phyloP scores from a whole-genome alignment of 208 protist species.

The Leishmania tropica region DNA sequence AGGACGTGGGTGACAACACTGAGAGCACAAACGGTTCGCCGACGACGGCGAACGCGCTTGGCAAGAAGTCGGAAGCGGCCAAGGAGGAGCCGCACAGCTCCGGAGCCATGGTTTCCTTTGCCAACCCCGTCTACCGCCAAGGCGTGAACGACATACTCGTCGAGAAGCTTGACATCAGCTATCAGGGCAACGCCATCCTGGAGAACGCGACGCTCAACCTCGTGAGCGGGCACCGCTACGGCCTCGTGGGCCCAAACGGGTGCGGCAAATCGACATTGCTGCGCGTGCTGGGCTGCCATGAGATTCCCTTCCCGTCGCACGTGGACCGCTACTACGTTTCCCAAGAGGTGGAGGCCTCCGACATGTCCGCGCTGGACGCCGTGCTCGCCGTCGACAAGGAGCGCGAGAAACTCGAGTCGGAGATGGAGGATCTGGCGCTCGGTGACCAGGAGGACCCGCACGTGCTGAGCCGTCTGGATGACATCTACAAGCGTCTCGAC shows the following conservation, averaged over 20 bases:
- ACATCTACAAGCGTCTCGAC: constrained; percentile 94
- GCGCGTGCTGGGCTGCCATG: constrained; percentile 78
- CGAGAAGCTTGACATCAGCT: constrained; percentile 89
- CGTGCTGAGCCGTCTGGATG: constrained; percentile 75
- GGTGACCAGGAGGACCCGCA: constrained; percentile 81
- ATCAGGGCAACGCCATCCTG: constrained; percentile 81
- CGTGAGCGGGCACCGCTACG: constrained; percentile 83
- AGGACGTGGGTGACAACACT: constrained; percentile 26
- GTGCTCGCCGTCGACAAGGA: constrained; percentile 88
- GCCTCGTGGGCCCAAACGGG: constrained; percentile 91
- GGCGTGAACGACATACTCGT: constrained; percentile 90
- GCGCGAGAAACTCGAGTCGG: constrained; percentile 70
- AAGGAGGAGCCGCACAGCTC: constrained; percentile 47
- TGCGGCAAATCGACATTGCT: constrained; percentile 95
- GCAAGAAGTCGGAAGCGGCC: constrained; percentile 2
- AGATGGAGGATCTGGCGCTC: constrained; percentile 85
- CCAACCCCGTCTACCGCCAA: constrained; percentile 79
- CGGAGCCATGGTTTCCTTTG: constrained; percentile 86
- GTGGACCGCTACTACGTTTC: constrained; percentile 97
- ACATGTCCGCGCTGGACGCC: constrained; percentile 83
- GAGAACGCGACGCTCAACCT: constrained; percentile 90
- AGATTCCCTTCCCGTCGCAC: constrained; percentile 94
- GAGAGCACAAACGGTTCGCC: constrained; percentile 4
- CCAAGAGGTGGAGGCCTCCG: constrained; percentile 94
- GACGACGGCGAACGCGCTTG: constrained; percentile 8